Evolutionary conservation across 768 basidiomycete genomes (phyloP).

Genomic region (Rossbeevera mucosa): DNA sequence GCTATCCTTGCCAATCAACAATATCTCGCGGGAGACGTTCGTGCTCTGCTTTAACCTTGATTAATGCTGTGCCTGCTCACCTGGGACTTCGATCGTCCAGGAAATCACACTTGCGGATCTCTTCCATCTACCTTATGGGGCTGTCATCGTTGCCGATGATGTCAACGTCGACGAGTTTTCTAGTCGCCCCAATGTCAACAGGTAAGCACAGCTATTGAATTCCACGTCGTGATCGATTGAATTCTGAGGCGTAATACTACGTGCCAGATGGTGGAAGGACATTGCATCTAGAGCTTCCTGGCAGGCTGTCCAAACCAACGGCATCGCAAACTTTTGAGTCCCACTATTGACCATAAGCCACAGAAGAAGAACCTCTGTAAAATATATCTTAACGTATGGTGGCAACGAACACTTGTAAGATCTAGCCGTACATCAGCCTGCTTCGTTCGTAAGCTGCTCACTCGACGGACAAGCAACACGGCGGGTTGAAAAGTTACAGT

Average conservation of each 20-base stretch:
- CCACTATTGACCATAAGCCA: too few species aligned
- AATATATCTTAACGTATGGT: neutral
- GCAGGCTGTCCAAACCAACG: constrained; percentile 40
- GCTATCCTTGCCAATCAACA: constrained; percentile 31
- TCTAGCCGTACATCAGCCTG: too few species aligned
- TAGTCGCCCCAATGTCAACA: constrained; percentile 17
- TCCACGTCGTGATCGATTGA: neutral
- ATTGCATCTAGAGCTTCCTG: constrained; percentile 41
- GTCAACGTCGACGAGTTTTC: constrained; percentile 12
- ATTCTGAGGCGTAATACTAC: neutral
- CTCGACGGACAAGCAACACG: too few species aligned
- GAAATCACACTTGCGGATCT: constrained; percentile 20
- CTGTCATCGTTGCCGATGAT: constrained; percentile 1
- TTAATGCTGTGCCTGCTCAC: neutral
- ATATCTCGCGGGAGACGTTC: constrained; percentile 35
- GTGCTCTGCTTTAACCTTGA: neutral
- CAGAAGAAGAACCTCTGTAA: neutral
- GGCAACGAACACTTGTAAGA: neutral
- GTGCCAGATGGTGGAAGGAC: constrained; percentile 48
- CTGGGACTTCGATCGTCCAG: neutral
- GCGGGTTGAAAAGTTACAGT: too few species aligned
- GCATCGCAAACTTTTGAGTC: constrained; percentile 4
- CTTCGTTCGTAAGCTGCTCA: too few species aligned
- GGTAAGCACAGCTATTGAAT: constrained; percentile 1
- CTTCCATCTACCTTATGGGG: constrained; percentile 19